Conservation (phyloP, 257 asterid species). For the Haberlea rhodopensis region DNA sequence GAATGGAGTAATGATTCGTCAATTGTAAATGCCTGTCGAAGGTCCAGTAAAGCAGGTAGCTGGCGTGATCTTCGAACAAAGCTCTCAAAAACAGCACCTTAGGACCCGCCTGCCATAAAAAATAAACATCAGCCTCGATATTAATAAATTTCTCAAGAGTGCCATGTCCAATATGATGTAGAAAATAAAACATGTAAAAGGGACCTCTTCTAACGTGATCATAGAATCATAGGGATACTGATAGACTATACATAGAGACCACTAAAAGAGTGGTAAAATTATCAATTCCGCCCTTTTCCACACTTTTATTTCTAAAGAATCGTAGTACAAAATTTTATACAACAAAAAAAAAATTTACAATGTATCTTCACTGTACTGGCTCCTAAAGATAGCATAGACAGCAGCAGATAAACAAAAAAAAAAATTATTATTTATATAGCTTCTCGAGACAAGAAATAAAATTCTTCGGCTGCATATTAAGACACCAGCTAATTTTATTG, state of each 20-base stretch:
- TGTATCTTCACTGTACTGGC: neutral
- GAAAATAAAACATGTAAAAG: neutral
- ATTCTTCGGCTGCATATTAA: conserved; percentile 9
- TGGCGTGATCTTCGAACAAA: no score
- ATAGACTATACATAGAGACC: neutral
- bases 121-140: neutral
- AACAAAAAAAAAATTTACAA: neutral
- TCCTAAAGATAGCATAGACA: conserved; percentile 6
- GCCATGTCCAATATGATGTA: neutral
- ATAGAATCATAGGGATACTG: neutral
- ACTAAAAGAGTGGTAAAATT: neutral
- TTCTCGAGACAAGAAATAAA: neutral
- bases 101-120: conserved; percentile 6
- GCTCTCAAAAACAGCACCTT: neutral
- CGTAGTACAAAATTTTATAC: neutral
- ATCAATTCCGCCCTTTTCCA: neutral
- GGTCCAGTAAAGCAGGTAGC: no score
- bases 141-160: conserved; percentile 8
- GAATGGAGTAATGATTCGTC: no score
- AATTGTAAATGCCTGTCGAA: no score
- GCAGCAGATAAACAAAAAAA: neutral
- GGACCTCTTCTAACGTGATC: neutral
- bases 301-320: conserved; percentile 6
- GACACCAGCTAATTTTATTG: conserved; percentile 3
- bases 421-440: neutral